Evolutionary conservation across 192 early-diverging fungal genomes (phyloP), one percentile per base, ranked within the genome.

Genomic region (Coemansia sp.): DNA sequence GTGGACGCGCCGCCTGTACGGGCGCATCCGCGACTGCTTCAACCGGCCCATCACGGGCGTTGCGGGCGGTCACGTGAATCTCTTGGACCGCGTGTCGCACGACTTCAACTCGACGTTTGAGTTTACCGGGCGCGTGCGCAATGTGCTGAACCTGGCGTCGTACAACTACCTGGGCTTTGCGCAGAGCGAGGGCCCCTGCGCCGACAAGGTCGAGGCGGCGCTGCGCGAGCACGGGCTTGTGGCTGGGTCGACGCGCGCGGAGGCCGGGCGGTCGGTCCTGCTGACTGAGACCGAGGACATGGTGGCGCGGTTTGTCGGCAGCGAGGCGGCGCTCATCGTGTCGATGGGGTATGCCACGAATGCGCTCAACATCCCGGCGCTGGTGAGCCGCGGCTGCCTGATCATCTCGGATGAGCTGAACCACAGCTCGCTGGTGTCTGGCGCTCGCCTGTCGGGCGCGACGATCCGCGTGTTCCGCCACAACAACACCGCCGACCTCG

Each of bases 161-260:
- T 99, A 99, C 84, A 99, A 99, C 75, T 99, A 99, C 71, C 88
- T 99, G 59, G 97, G 97, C 3, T 99, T 99, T 85, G 95, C 94
- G 41, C 94, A 98, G 83, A 88, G 77, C 62, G 77, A 90, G 39
- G 97, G 97, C 10, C 94, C 94, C 8, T 99, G 97, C 63, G 94
- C 96, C 0, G 97, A 99, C 68, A 90, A 89, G 46, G 97, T 98
- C 10, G 93, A 98, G 73, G 77, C 85, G 36, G 76, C 87, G 6
- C 84, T 97, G 56, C 69, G 77, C 17, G 86, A 89, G 64, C 83
- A 89, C 72, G 97, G 97, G 24, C 74, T 95, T 41, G 79, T 87
- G 6, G 71, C 86, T 20, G 86, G 79, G 54, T 89, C 91, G 53
- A 65, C 90, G 36, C 85, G 94, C 17, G 58, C 86, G 17, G 96